Base-by-base conservation (phyloP, 148 eudicot species). In the Nepenthes gracilis region DNA sequence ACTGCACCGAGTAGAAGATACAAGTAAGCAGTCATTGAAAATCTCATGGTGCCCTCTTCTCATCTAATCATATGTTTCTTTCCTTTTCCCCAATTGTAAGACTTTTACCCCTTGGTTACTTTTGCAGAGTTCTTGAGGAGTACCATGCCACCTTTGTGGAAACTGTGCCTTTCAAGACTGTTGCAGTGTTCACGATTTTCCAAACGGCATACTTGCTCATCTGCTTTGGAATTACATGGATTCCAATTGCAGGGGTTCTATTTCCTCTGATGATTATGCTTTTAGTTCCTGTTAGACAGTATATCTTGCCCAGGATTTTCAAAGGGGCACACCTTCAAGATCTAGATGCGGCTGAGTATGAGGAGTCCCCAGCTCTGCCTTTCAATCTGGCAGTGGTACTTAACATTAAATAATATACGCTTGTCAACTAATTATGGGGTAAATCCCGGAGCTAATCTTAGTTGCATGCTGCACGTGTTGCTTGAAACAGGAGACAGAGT, bases 201-300 rank as follows among this genome's bases (percentile, higher is more conserved):
- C 94, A 86, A 70, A 10, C 81, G 2, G 62, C 57, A 23, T 86
- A 79, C 74, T 54, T 83, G n/a, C 54, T 86, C 36, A 9, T 83
- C 2, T 86, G 94, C 59, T 86, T 73, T 54, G 86, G 89, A 47
- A 61, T 84, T 36, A 86, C 90, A 54, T 86, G 95, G 95, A 84
- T 86, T 58, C 95, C 95, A 4, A 58, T 78, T 14, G 83, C 76
- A 40, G 95, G 95, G 63, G 84, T 86, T 34, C 58, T 84, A 33
- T 86, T 86, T 37, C 95, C 94, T 2, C 32, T 84, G 62, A 81
- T 82, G n/a, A 77, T 86, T 63, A 75, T 86, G 67, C 64, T 81
- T 14, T 77, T 86, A 13, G 77, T 84, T 53, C 48, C 66, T 60
- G 66, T 81, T 37, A 67, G 95, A 60, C 71, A 84, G 58, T 63